phyloP scores from a whole-genome alignment of 176 grass and related monocot genomes.

The Aegilops sharonensis region DNA sequence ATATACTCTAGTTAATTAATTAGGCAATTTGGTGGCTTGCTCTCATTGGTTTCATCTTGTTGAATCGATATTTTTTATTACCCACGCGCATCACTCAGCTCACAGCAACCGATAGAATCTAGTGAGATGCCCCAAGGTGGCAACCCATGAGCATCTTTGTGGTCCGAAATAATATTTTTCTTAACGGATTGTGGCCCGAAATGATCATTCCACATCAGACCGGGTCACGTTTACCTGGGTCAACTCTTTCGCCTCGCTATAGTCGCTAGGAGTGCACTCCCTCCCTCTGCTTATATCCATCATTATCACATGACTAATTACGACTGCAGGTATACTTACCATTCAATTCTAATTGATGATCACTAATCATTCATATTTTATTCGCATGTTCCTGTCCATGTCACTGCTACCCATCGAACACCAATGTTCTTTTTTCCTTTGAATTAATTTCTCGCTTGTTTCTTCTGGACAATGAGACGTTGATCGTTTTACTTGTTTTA shows the following conservation, averaged over 20 bases:
- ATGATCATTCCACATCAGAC: neutral
- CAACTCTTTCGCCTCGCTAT: neutral
- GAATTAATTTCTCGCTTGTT: neutral
- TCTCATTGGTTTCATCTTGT: slow-evolving; percentile 10
- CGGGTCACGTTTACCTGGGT: neutral
- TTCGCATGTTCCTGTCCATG: neutral
- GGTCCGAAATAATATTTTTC: neutral
- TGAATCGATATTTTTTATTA: neutral
- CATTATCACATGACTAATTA: neutral
- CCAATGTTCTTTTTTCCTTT: neutral
- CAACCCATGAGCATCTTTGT: neutral
- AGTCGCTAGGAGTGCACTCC: no score
- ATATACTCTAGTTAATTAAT: neutral
- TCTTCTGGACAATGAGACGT: neutral
- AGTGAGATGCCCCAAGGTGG: neutral
- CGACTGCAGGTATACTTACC: neutral
- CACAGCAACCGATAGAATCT: neutral
- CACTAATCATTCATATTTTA: neutral
- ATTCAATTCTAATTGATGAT: neutral
- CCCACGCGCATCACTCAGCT: neutral
- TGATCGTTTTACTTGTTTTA: neutral
- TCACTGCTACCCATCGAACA: neutral
- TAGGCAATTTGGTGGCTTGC: neutral
- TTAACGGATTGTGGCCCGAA: no score
- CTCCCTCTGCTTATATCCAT: no score